Evolutionary conservation across 495 filamentous ascomycete species (phyloP).

Genomic region (Xylaria venustula): DNA sequence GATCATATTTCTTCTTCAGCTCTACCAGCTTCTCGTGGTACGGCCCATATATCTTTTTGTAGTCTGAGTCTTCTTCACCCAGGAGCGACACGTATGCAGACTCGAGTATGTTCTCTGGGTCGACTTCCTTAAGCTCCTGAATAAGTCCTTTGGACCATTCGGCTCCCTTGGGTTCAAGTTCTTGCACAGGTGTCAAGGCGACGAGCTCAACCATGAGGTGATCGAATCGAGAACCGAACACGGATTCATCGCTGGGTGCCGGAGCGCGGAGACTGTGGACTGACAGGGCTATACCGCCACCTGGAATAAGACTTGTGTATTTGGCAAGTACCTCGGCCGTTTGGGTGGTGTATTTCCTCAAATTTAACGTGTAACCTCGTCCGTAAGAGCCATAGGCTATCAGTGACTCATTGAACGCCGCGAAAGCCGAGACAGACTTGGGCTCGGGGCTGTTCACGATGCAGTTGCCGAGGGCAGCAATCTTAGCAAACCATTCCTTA

Average conservation of each 20-base stretch:
- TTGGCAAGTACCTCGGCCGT: slow-evolving; percentile 7
- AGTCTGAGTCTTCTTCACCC: slow-evolving; percentile 1
- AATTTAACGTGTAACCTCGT: neutral
- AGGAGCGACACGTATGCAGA: no score
- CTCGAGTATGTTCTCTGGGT: slow-evolving; percentile 3
- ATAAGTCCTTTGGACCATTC: neutral
- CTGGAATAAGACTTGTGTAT: neutral
- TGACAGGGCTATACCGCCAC: neutral
- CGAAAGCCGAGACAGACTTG: neutral
- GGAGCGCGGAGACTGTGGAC: neutral
- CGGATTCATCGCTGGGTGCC: neutral
- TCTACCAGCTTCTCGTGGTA: slow-evolving; percentile 44
- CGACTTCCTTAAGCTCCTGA: neutral
- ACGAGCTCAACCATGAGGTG: slow-evolving; percentile 8
- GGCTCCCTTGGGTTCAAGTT: neutral
- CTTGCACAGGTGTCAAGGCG: neutral
- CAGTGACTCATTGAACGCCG: slow-evolving; percentile 4
- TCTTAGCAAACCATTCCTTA: slow-evolving; percentile 5
- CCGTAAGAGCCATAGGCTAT: slow-evolving; percentile 5
- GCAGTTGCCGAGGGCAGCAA: slow-evolving; percentile 2
- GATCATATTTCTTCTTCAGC: slow-evolving; percentile 56
- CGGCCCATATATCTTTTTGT: slow-evolving; percentile 42
- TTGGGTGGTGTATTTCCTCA: neutral
- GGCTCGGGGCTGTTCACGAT: slow-evolving; percentile 8
- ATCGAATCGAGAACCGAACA: neutral